Evolutionary conservation across 129 eudicot species (phyloP), one percentile per base, ranked within the genome.

Genomic region (Pittosporum tobira): DNA sequence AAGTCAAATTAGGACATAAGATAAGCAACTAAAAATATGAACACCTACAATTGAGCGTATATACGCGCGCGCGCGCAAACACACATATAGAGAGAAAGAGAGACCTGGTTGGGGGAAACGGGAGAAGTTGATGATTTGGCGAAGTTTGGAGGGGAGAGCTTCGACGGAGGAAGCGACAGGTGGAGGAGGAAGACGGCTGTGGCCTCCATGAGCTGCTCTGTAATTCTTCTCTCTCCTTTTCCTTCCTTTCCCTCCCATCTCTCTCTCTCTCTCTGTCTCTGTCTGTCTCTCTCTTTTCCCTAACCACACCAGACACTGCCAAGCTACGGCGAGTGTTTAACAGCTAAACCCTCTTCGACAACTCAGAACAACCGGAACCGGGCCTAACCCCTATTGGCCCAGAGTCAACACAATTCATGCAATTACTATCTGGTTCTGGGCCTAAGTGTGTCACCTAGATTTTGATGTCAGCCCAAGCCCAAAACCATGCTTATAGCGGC

Each of bases 151-250:
- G 24, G 99, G 99, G 31, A 91, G 44, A 52, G 81, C 85, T 15
- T 91, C 94, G 40, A 86, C 26, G 22, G 96, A 81, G 47, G 99
- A 83, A 25, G 85, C 59, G 3, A 63, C 63, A 12, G 99, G 99
- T 15, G 99, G 99, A 4, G 96, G 99, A 24, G 95, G 99, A 26
- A 83, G 81, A 23, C 87, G 76, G 38, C 42, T 70, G 69, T 74
- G 62, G 29, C 80, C 94, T 21, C 96, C 99, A 57, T 91, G 99
- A 1, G 99, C 87, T 54, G 87, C 88, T 62, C 50, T 68, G 85
- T 83, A 91, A 44, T 91, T 91, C 84, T 91, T 90, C 55, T 91
- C 99, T 70, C 99, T 81, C 73, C 99, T 81, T 67, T 71, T 87
- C 67, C 56, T 60, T 8, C 90, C 99, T 76, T 83, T 91, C 20